Evolutionary conservation across 1,284 basidiomycete genomes (phyloP), one percentile per base, ranked within the genome.

Genomic region (Stereum hirsutum): DNA sequence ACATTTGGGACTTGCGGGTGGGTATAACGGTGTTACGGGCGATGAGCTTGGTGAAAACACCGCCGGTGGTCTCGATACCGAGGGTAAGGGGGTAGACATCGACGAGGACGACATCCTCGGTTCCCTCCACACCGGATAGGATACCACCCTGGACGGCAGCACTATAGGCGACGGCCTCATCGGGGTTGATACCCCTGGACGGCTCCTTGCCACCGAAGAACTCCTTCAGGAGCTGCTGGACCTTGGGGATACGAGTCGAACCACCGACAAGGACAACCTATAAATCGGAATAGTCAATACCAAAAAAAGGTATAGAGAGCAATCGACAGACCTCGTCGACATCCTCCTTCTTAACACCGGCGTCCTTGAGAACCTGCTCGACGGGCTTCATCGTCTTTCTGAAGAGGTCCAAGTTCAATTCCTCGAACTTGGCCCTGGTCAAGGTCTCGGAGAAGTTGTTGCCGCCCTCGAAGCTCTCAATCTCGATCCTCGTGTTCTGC

Each of bases 371-470:
- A 30, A 98, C 95, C 68, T 97, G 93, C 69, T 97, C 93, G 53
- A 98, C 94, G 54, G 95, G 95, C 77, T 94, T 95, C 89, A 98
- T 92, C 34, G 95, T 98, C 80, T 94, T 94, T 58, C 92, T 79
- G 89, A 99, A 98, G 42, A 98, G 81, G 59, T 98, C 93, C 72
- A 95, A 88, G 81, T 97, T 97, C 56, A 98, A 75, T 66, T 98
- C 94, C 68, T 98, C 95, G 61, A 99, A 98, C 70, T 97, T 98
- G 71, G 95, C 92, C 48, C 94, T 83, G 48, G 95, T 98, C 34
- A 98, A 78, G 14, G 91, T 91, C 75, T 97, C 94, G 31, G 91
- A 89, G 60, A 98, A 91, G 72, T 99, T 95, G 58, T 96, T 92
- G 57, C 95, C 95, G 56, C 76, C 81, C 66, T 95, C 94, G 69